Base-by-base conservation (phyloP, 768 basidiomycete genomes). In the Collybia mongolica region DNA sequence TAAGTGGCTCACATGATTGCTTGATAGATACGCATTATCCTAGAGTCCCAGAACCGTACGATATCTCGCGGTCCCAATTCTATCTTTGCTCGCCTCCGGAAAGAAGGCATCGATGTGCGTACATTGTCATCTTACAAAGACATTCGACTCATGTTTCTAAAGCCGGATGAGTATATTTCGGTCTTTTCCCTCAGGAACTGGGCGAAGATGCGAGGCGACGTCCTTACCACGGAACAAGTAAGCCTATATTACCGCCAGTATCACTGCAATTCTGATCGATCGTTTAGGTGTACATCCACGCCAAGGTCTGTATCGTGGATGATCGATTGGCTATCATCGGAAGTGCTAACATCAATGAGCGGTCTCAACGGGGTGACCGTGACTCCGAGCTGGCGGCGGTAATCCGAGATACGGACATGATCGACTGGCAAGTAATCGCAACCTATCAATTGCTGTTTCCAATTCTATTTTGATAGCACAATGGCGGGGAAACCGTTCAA, bases 261-360 rank as follows among this genome's bases (percentile, higher is more conserved):
- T 20, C 26, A 39, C 9, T 24, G 12, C 15, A 18, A 23, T 36
- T 39, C 40, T 52, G 4, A 64, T 22, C 65, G 12, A 38, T 46
- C 44, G 23, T 59, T 23, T 54, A 89, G 83, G 84, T 96, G 18
- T 95, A 97, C 68, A 91, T 96, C 54, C 93, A 96, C 63, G 89
- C 79, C 39, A 93, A 93, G 73, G 80, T 86, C 17, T 87, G 86
- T 58, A 85, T 98, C 48, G 94, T 98, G 4, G 97, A 99, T 64
- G 96, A 99, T 65, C 84, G 97, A 46, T 72, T 94, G 50, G 93
- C 83, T 26, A 93, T 97, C 62, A 97, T 97, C 55, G 93, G 93
- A 14, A 94, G 93, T 48, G 96, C 96, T 15, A 98, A 97, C 65
- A 93, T 99, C 73, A 98, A 99, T 63, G 97, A 99, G 65, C 84